Conservation (phyloP, 352 stramenopile species). For the Globisporangium barbulae region DNA sequence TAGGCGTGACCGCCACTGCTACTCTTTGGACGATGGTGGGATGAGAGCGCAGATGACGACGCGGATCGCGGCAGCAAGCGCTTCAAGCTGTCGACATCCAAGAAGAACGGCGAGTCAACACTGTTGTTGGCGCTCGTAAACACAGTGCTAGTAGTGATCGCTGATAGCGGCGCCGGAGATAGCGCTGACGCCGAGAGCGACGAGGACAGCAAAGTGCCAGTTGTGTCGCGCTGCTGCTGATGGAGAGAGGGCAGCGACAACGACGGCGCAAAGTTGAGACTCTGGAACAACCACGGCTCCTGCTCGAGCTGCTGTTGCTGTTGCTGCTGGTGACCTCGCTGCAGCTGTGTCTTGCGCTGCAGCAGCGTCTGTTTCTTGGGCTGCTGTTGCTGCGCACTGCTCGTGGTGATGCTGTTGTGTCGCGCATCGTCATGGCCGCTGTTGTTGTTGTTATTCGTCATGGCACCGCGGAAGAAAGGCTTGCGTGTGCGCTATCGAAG, state of each 20-base stretch:
- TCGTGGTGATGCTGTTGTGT: not conserved
- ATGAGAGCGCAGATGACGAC: slow-evolving; percentile 16
- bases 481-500: not conserved
- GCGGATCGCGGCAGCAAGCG: slow-evolving; percentile 38
- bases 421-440: not conserved
- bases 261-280: slow-evolving; percentile 32
- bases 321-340: slow-evolving; percentile 3
- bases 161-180: not conserved
- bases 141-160: not conserved
- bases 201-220: slow-evolving; percentile 7
- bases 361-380: slow-evolving; percentile 29
- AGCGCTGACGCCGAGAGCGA: not conserved
- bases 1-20: slow-evolving; percentile 8
- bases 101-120: slow-evolving; percentile 49
- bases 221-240: not conserved
- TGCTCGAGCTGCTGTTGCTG: slow-evolving; percentile 20
- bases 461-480: not conserved
- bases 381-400: not conserved
- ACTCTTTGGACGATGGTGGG: slow-evolving; percentile 17
- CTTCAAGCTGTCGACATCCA: slow-evolving; percentile 62
- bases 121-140: slow-evolving; percentile 13
- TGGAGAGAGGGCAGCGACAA: slow-evolving; percentile 10
- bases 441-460: slow-evolving; percentile 16
- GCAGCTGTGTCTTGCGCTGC: slow-evolving; percentile 20
- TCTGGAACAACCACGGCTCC: slow-evolving; percentile 76